Evolutionary conservation across 2,329 filamentous ascomycete genomes (phyloP).

Genomic region (Cadophora luteo-olivacea): DNA sequence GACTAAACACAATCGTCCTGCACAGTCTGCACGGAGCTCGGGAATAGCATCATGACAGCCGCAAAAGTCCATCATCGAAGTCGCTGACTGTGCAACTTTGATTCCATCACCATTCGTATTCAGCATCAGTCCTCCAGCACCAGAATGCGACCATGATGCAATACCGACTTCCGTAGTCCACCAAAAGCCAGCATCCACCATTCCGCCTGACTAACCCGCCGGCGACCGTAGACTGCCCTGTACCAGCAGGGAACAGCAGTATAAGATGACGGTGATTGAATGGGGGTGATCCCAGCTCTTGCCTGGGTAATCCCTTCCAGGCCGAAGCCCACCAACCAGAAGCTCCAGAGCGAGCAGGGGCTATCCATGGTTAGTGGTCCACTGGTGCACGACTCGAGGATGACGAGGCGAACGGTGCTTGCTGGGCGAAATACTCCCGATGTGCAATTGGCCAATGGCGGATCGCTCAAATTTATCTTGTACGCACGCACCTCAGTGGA

Average conservation of each 20-base stretch:
- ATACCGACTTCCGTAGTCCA: neutral
- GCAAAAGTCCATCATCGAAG: neutral
- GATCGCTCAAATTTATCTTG: neutral
- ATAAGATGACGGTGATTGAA: constrained; percentile 24
- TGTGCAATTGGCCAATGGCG: constrained; percentile 6
- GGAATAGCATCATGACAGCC: constrained; percentile 5
- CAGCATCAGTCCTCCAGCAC: neutral
- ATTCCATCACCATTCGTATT: neutral
- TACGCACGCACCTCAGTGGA: no score
- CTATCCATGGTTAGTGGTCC: neutral
- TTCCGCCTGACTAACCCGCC: constrained; percentile 6
- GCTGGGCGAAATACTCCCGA: neutral
- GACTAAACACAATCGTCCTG: neutral
- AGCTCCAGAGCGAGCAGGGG: neutral
- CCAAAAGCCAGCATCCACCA: neutral
- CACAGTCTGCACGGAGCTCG: constrained; percentile 6
- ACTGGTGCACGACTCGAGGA: constrained; percentile 14
- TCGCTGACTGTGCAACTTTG: neutral
- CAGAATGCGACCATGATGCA: neutral
- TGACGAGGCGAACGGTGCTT: constrained; percentile 13
- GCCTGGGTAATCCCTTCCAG: neutral
- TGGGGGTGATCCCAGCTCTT: neutral
- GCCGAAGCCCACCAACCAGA: constrained; percentile 2
- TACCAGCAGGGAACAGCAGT: neutral
- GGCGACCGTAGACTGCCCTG: neutral